phyloP scores from a whole-genome alignment of 2,329 filamentous ascomycete species.

The Setomelanomma holmii region DNA sequence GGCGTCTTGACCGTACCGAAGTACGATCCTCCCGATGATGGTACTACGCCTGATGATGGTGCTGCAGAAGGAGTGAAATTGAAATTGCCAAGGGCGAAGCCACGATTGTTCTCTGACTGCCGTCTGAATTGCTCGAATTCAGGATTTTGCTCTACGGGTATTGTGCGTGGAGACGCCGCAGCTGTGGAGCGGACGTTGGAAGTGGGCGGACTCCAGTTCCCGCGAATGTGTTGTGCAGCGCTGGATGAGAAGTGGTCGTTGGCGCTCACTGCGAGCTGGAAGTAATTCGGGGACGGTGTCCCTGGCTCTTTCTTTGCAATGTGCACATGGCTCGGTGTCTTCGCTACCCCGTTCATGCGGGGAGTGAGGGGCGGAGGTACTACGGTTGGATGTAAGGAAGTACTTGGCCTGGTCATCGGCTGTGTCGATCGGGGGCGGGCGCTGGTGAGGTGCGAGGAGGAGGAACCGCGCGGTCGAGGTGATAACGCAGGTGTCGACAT shows the following conservation, averaged over 20 bases:
- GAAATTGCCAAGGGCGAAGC: slow-evolving; percentile 51
- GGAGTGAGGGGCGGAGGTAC: slow-evolving; percentile 37
- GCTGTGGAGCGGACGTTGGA: slow-evolving; percentile 75
- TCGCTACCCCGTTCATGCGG: slow-evolving; percentile 43
- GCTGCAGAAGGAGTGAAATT: slow-evolving; percentile 49
- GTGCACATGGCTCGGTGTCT: slow-evolving; percentile 37
- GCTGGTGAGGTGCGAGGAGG: slow-evolving; percentile 29
- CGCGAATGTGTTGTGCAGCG: slow-evolving; percentile 65
- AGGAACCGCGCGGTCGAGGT: slow-evolving; percentile 38
- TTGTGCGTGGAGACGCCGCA: slow-evolving; percentile 70
- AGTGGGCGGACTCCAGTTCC: slow-evolving; percentile 77
- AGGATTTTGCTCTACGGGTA: slow-evolving; percentile 77
- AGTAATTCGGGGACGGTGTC: slow-evolving; percentile 80
- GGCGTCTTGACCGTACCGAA: slow-evolving; percentile 30
- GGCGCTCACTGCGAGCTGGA: slow-evolving; percentile 74
- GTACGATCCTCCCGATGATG: slow-evolving; percentile 30
- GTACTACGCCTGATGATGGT: slow-evolving; percentile 32
- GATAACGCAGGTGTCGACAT: slow-evolving; percentile 49
- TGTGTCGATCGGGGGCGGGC: slow-evolving; percentile 36
- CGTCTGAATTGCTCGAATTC: slow-evolving; percentile 82
- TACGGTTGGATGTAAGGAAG: slow-evolving; percentile 31
- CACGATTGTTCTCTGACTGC: slow-evolving; percentile 68
- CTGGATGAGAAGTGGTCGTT: slow-evolving; percentile 68
- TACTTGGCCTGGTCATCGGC: slow-evolving; percentile 38
- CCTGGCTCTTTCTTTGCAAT: slow-evolving; percentile 36